phyloP scores from a whole-genome alignment of 2,329 filamentous ascomycete genomes.

The Colletotrichum sp. region DNA sequence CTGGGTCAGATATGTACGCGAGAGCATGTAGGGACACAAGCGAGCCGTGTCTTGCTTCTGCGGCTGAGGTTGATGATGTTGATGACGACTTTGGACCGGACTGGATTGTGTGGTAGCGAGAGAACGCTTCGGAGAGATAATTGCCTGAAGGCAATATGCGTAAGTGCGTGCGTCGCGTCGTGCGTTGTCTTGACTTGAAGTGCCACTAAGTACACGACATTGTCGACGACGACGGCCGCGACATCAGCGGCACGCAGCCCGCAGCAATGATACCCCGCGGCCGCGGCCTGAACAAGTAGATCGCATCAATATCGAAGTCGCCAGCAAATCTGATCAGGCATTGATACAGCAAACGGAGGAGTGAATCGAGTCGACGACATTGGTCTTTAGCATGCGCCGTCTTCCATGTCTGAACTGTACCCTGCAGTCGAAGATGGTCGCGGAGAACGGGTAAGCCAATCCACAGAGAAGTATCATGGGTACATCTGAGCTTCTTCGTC shows the following conservation, averaged over 20 bases:
- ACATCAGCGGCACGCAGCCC: not conserved
- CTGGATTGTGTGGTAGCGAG: not conserved
- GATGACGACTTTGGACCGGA: not conserved
- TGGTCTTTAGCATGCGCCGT: not conserved
- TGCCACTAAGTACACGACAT: not conserved
- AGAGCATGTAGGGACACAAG: not conserved
- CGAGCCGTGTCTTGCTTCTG: not conserved
- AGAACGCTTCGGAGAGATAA: not conserved
- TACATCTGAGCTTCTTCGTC: slow-evolving; percentile 20
- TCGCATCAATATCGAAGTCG: not conserved
- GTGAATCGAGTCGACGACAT: not conserved
- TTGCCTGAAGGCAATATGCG: not conserved
- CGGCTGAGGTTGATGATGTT: not conserved
- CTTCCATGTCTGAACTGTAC: not conserved
- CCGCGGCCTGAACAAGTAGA: not conserved
- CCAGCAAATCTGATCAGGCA: not conserved
- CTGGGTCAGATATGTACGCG: not conserved
- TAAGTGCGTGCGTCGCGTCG: slow-evolving; percentile 3
- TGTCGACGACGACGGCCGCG: not conserved
- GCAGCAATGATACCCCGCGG: not conserved
- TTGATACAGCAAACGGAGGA: not conserved
- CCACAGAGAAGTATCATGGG: not conserved
- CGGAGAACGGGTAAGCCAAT: not conserved
- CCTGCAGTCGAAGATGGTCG: not conserved
- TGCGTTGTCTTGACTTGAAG: not conserved